phyloP scores from a whole-genome alignment of 2,329 filamentous ascomycete species.

The Neocatenulostroma microsporum region DNA sequence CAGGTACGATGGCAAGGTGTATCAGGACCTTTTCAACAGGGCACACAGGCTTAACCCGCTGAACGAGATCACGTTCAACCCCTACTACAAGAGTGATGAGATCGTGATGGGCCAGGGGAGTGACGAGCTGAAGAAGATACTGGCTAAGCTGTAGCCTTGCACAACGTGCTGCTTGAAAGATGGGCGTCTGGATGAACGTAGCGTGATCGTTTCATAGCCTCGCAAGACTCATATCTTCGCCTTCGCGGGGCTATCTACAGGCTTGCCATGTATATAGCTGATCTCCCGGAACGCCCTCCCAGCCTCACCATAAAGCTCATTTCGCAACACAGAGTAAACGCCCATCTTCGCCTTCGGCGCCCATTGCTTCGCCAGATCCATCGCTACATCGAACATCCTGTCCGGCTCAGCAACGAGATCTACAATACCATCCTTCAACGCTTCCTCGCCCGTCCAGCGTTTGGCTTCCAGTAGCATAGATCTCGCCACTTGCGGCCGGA shows the following conservation, averaged over 20 bases:
- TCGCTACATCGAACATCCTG: constrained; percentile 41
- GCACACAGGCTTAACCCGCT: constrained; percentile 47
- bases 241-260: constrained; percentile 37
- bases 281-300: constrained; percentile 44
- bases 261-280: constrained; percentile 46
- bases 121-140: constrained; percentile 20
- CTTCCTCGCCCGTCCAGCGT: constrained; percentile 46
- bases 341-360: constrained; percentile 40
- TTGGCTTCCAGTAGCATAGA: constrained; percentile 52
- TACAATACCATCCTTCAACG: constrained; percentile 46
- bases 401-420: constrained; percentile 45
- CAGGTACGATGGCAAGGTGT: constrained; percentile 45
- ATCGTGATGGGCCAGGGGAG: constrained; percentile 39
- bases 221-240: constrained; percentile 35
- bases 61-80: constrained; percentile 45
- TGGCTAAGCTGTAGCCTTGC: constrained; percentile 24
- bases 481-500: constrained; percentile 44
- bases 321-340: constrained; percentile 46
- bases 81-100: constrained; percentile 42
- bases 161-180: too few relatives aligned
- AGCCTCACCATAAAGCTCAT: constrained; percentile 49
- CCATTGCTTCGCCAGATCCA: constrained; percentile 39
- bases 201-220: too few relatives aligned
- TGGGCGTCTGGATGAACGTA: too few relatives aligned
- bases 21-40: constrained; percentile 46